Conservation (phyloP, 1,284 basidiomycete species). For the Pseudozyma flocculosa region DNA sequence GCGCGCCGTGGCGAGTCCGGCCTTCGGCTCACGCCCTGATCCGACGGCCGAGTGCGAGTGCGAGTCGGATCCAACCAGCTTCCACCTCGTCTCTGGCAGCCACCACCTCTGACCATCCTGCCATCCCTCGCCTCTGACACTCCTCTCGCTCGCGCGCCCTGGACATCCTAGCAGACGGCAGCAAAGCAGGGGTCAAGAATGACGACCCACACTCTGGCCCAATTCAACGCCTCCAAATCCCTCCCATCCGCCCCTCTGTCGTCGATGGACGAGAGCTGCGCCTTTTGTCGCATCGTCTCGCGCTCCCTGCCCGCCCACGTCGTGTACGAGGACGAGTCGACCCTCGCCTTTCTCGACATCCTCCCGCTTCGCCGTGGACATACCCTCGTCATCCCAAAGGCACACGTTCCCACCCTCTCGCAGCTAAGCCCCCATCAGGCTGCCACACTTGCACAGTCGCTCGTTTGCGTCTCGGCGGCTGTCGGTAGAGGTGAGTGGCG, state of each 20-base stretch:
- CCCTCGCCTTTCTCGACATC: constrained; percentile 74
- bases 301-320: constrained; percentile 15
- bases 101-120: too few relatives aligned
- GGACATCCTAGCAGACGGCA: too few relatives aligned
- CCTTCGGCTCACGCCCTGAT: too few relatives aligned
- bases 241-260: neutral
- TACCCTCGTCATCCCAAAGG: constrained; percentile 37
- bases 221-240: constrained; percentile 20
- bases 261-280: constrained; percentile 17
- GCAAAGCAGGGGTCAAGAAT: too few relatives aligned
- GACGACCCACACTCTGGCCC: constrained; percentile 30
- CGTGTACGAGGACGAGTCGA: constrained; percentile 62
- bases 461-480: constrained; percentile 25
- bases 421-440: constrained; percentile 13
- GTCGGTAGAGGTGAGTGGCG: constrained; percentile 26
- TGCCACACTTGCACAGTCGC: constrained; percentile 20
- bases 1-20: too few relatives aligned
- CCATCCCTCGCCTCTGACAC: too few relatives aligned
- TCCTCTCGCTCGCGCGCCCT: too few relatives aligned
- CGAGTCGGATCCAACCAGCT: too few relatives aligned
- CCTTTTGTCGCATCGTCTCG: constrained; percentile 29
- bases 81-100: too few relatives aligned
- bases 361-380: constrained; percentile 66
- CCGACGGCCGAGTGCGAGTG: too few relatives aligned
- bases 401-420: constrained; percentile 18